Percentiles rank a stretch among this genome's conserved stretches.
Conservation (phyloP, 306 rosid genomes). For the Trifolium subterraneum region DNA sequence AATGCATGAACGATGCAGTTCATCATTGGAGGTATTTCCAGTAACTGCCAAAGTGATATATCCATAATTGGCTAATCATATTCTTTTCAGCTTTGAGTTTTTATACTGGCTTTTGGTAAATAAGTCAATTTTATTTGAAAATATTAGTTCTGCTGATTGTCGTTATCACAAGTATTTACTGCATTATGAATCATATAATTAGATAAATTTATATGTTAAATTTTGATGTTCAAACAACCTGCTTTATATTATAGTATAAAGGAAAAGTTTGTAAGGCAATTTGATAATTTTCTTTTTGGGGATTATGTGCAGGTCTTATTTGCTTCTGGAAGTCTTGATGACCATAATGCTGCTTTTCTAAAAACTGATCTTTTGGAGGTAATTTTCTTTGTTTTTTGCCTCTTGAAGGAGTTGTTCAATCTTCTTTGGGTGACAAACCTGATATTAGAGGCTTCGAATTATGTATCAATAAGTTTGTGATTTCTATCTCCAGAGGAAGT, state of each 20-base stretch:
- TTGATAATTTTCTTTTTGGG: constrained; percentile 31
- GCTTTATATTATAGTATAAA: constrained; percentile 13
- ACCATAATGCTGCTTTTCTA: constrained; percentile 60
- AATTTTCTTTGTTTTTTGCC: constrained; percentile 33
- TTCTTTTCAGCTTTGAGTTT: constrained; percentile 4
- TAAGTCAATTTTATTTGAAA: constrained; percentile 11
- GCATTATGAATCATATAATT: constrained; percentile 26
- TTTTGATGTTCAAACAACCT: constrained; percentile 19
- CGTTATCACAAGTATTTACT: constrained; percentile 4
- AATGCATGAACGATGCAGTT: constrained; percentile 84
- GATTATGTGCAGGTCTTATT: constrained; percentile 63
- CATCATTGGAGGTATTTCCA: constrained; percentile 78
- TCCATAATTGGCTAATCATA: constrained; percentile 6
- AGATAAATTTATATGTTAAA: constrained; percentile 1
- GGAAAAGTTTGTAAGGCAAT: constrained; percentile 1
- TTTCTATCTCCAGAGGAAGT: constrained; percentile 3
- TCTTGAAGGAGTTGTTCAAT: constrained; percentile 19
- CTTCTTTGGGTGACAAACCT: constrained; percentile 23
- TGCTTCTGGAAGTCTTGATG: constrained; percentile 67
- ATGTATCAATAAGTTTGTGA: constrained; percentile 3
- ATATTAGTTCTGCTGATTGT: constrained; percentile 22
- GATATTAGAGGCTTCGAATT: constrained; percentile 6
- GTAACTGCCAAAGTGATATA: constrained; percentile 36
- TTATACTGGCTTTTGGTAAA: constrained; percentile 16
- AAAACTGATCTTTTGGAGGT: constrained; percentile 85